A percentile compares a stretch with the other conserved stretches of the same genome.
Conservation (phyloP, 352 stramenopile species). For the Phytophthora tubulina region DNA sequence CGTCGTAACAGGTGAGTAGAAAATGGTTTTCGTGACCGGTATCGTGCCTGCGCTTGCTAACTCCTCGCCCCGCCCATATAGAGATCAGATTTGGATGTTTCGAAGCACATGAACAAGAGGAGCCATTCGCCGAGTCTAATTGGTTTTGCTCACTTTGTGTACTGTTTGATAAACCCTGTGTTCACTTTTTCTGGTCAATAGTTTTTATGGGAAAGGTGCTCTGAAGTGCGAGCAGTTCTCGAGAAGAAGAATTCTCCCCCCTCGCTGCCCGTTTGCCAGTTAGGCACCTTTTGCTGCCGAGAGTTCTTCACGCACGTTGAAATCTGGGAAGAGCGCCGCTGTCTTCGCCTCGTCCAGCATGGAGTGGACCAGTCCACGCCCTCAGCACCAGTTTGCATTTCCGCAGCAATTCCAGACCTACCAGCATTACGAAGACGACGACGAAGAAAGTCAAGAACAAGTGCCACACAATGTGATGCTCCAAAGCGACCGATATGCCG, state of each 20-base stretch:
- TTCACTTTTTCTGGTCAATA: constrained; percentile 24
- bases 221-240: constrained; percentile 30
- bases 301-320: constrained; percentile 4
- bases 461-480: constrained; percentile 6
- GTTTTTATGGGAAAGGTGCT: constrained; percentile 31
- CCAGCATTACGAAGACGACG: constrained; percentile 11
- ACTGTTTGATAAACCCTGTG: constrained; percentile 1
- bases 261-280: neutral
- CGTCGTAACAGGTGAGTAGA: constrained; percentile 22
- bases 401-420: constrained; percentile 11
- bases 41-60: neutral
- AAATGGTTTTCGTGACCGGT: neutral
- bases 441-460: constrained; percentile 16
- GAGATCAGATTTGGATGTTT: constrained; percentile 17
- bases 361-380: constrained; percentile 34
- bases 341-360: constrained; percentile 1
- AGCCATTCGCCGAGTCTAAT: constrained; percentile 2
- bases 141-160: neutral
- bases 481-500: constrained; percentile 1
- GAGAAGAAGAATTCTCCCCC: constrained; percentile 13
- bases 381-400: constrained; percentile 6
- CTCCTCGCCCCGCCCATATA: constrained; percentile 3
- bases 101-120: constrained; percentile 8
- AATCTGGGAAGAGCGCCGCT: constrained; percentile 37
- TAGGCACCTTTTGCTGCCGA: no score